These are phyloP conservation scores for Exophiala calicioides DNA, from an alignment of 2,329 filamentous ascomycete genomes.

Conservation along the genomic window DNA sequence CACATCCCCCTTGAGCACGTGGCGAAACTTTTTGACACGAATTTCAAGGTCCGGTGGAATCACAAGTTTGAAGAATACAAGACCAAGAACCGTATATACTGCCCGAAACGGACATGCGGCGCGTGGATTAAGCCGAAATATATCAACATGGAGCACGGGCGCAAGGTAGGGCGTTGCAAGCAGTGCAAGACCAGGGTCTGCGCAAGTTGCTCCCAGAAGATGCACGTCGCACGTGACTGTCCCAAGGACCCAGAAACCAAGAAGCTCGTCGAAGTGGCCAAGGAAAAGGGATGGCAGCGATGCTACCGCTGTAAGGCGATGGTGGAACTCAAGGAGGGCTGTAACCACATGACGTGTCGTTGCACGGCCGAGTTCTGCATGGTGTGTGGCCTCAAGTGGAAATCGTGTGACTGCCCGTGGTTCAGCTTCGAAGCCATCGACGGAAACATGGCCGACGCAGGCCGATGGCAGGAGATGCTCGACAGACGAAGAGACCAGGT, in stretches of 20 bases:
- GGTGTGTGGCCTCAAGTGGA: constrained; percentile 80
- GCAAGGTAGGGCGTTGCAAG: constrained; percentile 69
- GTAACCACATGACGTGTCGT: constrained; percentile 85
- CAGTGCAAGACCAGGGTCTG: constrained; percentile 75
- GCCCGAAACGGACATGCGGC: constrained; percentile 70
- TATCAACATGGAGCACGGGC: constrained; percentile 60
- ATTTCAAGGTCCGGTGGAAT: constrained; percentile 80
- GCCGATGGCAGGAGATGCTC: constrained; percentile 51
- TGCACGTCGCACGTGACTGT: constrained; percentile 70
- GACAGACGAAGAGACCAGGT: constrained; percentile 52
- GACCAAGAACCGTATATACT: constrained; percentile 74
- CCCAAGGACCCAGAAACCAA: constrained; percentile 53
- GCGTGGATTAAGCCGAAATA: constrained; percentile 76
- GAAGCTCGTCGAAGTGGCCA: constrained; percentile 61
- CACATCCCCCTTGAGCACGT: constrained; percentile 76
- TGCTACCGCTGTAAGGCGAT: constrained; percentile 76
- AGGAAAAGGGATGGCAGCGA: constrained; percentile 72
- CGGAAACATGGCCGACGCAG: constrained; percentile 47
- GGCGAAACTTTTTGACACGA: constrained; percentile 69
- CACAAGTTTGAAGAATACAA: constrained; percentile 76
- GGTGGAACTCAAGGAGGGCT: constrained; percentile 79
- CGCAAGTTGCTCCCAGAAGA: constrained; percentile 69
- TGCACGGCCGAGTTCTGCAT: constrained; percentile 87
- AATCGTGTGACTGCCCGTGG: constrained; percentile 78
- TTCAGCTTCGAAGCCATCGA: constrained; percentile 66